Percentiles rank a stretch among this genome's conserved stretches.
These are phyloP conservation scores for Globisporangium splendens DNA, from an alignment of 352 stramenopile genomes.

Conservation along the genomic window DNA sequence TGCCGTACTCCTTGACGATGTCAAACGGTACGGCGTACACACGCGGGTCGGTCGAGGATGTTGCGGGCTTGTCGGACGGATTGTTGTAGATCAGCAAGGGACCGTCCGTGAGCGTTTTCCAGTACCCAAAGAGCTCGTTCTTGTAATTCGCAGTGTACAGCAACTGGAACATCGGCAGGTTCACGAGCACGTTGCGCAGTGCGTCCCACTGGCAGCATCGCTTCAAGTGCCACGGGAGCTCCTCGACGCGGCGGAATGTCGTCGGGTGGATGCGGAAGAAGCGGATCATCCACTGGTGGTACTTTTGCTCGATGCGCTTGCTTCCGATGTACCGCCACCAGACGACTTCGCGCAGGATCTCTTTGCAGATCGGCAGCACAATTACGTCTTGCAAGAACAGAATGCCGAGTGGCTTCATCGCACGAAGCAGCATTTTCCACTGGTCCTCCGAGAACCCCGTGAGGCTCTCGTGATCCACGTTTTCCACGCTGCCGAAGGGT, in stretches of 20 bases:
- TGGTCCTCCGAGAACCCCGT: constrained; percentile 63
- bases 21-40: constrained; percentile 82
- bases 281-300: constrained; percentile 81
- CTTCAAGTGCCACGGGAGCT: constrained; percentile 92
- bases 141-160: constrained; percentile 89
- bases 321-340: constrained; percentile 85
- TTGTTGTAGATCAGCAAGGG: constrained; percentile 50
- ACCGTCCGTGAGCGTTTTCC: constrained; percentile 81
- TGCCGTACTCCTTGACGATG: constrained; percentile 90
- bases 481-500: constrained; percentile 29
- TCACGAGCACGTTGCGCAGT: constrained; percentile 85
- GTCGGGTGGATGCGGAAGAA: constrained; percentile 82
- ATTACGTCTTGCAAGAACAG: constrained; percentile 85
- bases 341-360: constrained; percentile 85
- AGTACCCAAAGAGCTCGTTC: constrained; percentile 90
- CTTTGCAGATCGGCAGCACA: constrained; percentile 85
- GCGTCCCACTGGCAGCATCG: constrained; percentile 86
- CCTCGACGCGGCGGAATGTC: constrained; percentile 79
- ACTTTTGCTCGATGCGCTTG: constrained; percentile 59
- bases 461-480: constrained; percentile 19
- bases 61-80: constrained; percentile 14
- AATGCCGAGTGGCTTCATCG: constrained; percentile 64
- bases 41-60: constrained; percentile 20
- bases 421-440: constrained; percentile 72
- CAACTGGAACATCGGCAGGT: constrained; percentile 90